Evolutionary conservation across 202 grass and related monocot species (phyloP).

Genomic region (Zoysia matrella): DNA sequence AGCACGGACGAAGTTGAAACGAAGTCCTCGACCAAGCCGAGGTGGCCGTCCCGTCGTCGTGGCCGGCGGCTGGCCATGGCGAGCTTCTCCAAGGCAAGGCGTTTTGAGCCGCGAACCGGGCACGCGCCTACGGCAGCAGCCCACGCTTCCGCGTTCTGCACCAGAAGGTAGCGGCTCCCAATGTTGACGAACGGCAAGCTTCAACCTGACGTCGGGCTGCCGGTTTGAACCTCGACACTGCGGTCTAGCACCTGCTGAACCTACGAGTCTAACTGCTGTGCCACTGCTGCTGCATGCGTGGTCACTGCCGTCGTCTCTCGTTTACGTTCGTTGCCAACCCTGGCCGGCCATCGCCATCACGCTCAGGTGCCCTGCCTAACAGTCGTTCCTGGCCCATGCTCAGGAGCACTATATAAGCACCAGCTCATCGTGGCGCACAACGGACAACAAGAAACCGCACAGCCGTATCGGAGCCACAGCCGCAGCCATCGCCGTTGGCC

Average conservation of each 20-base stretch:
- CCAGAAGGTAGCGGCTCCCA: slow-evolving; percentile 10
- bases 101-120: background rate
- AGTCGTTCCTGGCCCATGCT: slow-evolving; percentile 6
- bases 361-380: slow-evolving; percentile 17
- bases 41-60: slow-evolving; percentile 19
- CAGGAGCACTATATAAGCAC: slow-evolving; percentile 50
- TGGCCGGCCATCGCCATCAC: slow-evolving; percentile 24
- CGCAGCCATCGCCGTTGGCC: slow-evolving; percentile 24
- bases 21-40: background rate
- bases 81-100: background rate
- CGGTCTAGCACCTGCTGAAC: slow-evolving; percentile 19
- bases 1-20: background rate
- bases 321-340: slow-evolving; percentile 31
- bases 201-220: too few species aligned
- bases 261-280: background rate
- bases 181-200: slow-evolving; percentile 12
- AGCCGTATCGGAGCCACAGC: slow-evolving; percentile 26
- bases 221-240: slow-evolving; percentile 6
- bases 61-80: slow-evolving; percentile 8
- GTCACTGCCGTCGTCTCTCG: background rate
- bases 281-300: background rate
- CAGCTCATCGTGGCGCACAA: slow-evolving; percentile 52
- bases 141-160: background rate
- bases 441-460: slow-evolving; percentile 61
- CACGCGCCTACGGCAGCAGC: background rate